Percentiles rank a stretch among this genome's conserved stretches.
These are phyloP conservation scores for Plasmodium fragile DNA, from an alignment of 169 alveolate genomes.

Conservation along the genomic window DNA sequence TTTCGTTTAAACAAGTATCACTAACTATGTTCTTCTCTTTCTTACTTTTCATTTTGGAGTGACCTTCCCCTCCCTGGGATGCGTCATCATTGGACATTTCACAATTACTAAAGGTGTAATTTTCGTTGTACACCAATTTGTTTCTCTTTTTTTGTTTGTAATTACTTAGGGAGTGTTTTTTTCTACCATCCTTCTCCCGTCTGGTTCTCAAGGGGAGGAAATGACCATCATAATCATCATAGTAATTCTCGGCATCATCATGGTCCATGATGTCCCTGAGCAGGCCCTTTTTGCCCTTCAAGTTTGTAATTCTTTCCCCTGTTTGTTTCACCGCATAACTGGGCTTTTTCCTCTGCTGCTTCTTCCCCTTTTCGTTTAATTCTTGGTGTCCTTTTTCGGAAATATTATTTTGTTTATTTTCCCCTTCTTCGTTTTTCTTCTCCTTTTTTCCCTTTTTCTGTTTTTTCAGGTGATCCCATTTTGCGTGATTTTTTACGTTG, in stretches of 20 bases:
- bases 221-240: not conserved
- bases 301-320: not conserved
- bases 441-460: not conserved
- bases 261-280: not conserved
- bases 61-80: not conserved
- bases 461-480: not conserved
- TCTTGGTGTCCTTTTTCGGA: not conserved
- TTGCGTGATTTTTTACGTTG: slow-evolving; percentile 10
- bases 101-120: slow-evolving; percentile 15
- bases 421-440: not conserved
- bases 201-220: not conserved
- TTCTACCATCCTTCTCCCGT: not conserved
- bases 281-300: not conserved
- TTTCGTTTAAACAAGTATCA: slow-evolving; percentile 13
- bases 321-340: not conserved
- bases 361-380: not conserved
- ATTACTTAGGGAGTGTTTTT: not conserved
- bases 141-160: slow-evolving; percentile 20
- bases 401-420: not conserved
- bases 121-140: slow-evolving; percentile 5
- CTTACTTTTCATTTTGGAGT: not conserved
- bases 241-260: not conserved
- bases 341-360: not conserved
- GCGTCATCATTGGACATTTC: not conserved
- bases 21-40: slow-evolving; percentile 11